These are phyloP conservation scores for Salvia rosmarinus DNA, from an alignment of 257 asterid species.

Conservation along the genomic window DNA sequence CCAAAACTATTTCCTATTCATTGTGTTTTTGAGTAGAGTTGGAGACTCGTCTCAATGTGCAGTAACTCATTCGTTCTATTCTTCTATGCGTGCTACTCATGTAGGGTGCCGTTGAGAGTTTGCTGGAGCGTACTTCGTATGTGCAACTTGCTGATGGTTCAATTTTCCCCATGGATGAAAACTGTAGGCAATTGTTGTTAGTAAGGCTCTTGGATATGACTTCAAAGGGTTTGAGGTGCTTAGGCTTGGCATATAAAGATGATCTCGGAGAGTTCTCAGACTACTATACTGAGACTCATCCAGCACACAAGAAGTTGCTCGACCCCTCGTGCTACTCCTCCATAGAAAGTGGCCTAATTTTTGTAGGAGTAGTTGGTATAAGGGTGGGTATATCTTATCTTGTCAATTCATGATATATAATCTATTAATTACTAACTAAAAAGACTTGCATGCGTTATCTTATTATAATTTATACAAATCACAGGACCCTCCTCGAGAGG, in stretches of 20 bases:
- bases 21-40: conserved; percentile 5
- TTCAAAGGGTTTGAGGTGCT: conserved; percentile 80
- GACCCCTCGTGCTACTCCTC: conserved; percentile 71
- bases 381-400: conserved; percentile 55
- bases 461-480: conserved; percentile 7
- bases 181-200: conserved; percentile 58
- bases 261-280: conserved; percentile 76
- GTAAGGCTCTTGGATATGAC: conserved; percentile 69
- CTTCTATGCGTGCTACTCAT: conserved; percentile 18
- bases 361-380: conserved; percentile 87
- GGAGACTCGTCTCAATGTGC: background rate
- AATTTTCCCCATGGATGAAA: conserved; percentile 57
- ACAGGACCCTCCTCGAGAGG: conserved; percentile 97
- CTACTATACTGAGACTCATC: conserved; percentile 60
- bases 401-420: background rate
- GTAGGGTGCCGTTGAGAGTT: conserved; percentile 94
- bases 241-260: conserved; percentile 84
- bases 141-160: conserved; percentile 84
- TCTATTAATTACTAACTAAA: background rate
- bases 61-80: conserved; percentile 7
- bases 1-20: conserved; percentile 11
- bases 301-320: conserved; percentile 71
- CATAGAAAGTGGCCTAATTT: conserved; percentile 70
- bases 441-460: background rate
- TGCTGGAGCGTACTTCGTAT: conserved; percentile 70